These are phyloP conservation scores for Cadophora sp. DNA, from an alignment of 2,329 filamentous ascomycete genomes.

Conservation along the genomic window DNA sequence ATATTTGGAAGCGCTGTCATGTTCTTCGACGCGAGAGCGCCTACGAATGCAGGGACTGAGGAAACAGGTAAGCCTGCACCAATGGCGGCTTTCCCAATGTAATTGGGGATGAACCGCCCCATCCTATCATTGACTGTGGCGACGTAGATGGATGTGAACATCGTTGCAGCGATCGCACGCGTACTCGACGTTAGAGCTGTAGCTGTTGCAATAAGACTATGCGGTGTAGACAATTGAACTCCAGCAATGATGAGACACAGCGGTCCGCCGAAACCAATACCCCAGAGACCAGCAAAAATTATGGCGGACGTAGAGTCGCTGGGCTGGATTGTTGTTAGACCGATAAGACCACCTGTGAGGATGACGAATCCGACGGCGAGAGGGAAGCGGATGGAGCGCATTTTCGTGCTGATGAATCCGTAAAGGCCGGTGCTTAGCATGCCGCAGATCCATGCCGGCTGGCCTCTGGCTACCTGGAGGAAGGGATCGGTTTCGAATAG, in stretches of 20 bases:
- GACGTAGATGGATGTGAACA: slow-evolving; percentile 1
- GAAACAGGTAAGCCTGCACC: slow-evolving; percentile 20
- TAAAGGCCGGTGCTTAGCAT: neutral
- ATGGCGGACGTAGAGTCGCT: slow-evolving; percentile 41
- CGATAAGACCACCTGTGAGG: slow-evolving; percentile 9
- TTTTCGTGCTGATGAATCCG: neutral
- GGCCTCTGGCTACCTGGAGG: neutral
- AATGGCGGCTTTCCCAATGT: slow-evolving; percentile 23
- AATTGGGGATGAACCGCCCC: slow-evolving; percentile 6
- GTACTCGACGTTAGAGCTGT: slow-evolving; percentile 48
- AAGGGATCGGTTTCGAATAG: slow-evolving; percentile 5
- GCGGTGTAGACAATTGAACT: slow-evolving; percentile 50
- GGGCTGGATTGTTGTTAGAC: slow-evolving; percentile 41
- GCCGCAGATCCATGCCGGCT: neutral
- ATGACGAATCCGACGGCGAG: slow-evolving; percentile 18
- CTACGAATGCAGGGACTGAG: slow-evolving; percentile 24
- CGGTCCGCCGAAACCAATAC: slow-evolving; percentile 47
- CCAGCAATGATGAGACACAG: slow-evolving; percentile 47
- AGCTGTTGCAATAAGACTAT: slow-evolving; percentile 46
- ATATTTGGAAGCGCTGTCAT: slow-evolving; percentile 18
- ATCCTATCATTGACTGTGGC: neutral
- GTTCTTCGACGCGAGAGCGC: slow-evolving; percentile 16
- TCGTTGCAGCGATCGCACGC: slow-evolving; percentile 47
- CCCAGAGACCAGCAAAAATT: slow-evolving; percentile 48
- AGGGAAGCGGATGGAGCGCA: neutral